A percentile compares a stretch with the other conserved stretches of the same genome.
Conservation (phyloP, 345 rosid species). For the Rhizophora apiculata region DNA sequence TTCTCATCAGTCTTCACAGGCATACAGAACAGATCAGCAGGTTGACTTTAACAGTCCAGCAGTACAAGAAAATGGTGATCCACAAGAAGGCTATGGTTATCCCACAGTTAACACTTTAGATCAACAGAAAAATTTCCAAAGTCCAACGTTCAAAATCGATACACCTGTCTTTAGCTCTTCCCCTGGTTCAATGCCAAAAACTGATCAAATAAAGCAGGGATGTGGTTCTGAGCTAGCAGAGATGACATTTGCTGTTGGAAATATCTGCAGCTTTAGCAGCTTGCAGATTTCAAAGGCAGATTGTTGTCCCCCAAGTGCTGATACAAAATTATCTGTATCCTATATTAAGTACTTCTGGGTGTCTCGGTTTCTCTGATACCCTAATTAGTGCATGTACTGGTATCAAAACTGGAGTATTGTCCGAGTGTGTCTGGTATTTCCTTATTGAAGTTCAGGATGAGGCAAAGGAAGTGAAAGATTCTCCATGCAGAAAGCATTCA, state of each 20-base stretch:
- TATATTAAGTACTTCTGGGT: neutral
- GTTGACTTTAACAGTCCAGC: constrained; percentile 25
- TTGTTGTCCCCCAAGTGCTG: constrained; percentile 35
- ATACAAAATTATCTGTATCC: constrained; percentile 52
- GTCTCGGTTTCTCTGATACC: neutral
- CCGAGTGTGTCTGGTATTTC: constrained; percentile 35
- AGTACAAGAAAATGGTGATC: constrained; percentile 33
- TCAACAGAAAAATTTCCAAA: constrained; percentile 40
- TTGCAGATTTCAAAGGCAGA: constrained; percentile 37
- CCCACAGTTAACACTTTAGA: constrained; percentile 31
- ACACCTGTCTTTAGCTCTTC: constrained; percentile 44
- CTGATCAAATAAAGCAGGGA: constrained; percentile 33
- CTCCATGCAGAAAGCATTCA: constrained; percentile 35
- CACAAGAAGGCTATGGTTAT: constrained; percentile 30
- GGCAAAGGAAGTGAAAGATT: constrained; percentile 37
- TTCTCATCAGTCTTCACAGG: constrained; percentile 5
- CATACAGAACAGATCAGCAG: constrained; percentile 26
- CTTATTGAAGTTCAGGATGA: constrained; percentile 52
- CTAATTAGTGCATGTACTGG: neutral
- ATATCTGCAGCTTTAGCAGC: constrained; percentile 36
- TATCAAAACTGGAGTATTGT: neutral
- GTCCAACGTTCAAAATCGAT: constrained; percentile 61
- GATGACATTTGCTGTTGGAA: constrained; percentile 28
- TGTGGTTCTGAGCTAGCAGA: constrained; percentile 36
- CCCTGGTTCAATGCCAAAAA: constrained; percentile 42